Percentiles rank a stretch among this genome's conserved stretches.
These are phyloP conservation scores for Fomitopsis palustris DNA, from an alignment of 1,284 basidiomycete species.

Conservation along the genomic window DNA sequence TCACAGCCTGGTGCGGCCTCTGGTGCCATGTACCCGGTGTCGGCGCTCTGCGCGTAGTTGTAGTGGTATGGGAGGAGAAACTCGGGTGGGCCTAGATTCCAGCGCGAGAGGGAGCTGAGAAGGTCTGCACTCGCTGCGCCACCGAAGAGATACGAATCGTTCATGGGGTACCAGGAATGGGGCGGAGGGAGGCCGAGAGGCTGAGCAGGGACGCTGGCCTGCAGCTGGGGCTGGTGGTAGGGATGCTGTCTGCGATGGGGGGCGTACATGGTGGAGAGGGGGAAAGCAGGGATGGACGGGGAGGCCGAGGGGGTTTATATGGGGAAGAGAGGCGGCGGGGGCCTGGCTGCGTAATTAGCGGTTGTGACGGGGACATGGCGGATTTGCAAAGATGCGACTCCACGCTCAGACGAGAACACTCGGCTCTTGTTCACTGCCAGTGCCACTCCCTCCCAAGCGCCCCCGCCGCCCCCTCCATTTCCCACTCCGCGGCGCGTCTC, in stretches of 20 bases:
- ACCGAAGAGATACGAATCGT: slow-evolving; percentile 19
- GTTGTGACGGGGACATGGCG: neutral
- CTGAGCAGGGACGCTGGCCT: slow-evolving; percentile 4
- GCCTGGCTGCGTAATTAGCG: slow-evolving; percentile 1
- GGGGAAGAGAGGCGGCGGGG: neutral
- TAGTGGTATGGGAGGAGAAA: slow-evolving; percentile 22
- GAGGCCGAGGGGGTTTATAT: neutral
- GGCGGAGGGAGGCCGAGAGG: slow-evolving; percentile 5
- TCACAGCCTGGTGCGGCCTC: slow-evolving; percentile 14
- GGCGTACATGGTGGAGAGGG: neutral
- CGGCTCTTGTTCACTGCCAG: slow-evolving; percentile 1
- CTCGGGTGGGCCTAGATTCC: slow-evolving; percentile 18
- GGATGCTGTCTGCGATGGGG: neutral
- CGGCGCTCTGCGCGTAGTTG: slow-evolving; percentile 2
- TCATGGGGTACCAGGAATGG: slow-evolving; percentile 7
- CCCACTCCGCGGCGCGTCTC: slow-evolving; percentile 6
- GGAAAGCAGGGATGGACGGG: neutral
- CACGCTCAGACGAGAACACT: slow-evolving; percentile 3
- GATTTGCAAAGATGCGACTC: slow-evolving; percentile 2
- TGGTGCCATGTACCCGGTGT: neutral
- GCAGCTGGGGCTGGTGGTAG: neutral
- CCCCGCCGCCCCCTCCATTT: slow-evolving; percentile 4
- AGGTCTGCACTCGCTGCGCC: slow-evolving; percentile 15
- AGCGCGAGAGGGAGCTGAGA: slow-evolving; percentile 10
- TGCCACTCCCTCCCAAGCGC: neutral